Evolutionary conservation across 352 stramenopile genomes (phyloP).

Genomic region (Pythium volutum): DNA sequence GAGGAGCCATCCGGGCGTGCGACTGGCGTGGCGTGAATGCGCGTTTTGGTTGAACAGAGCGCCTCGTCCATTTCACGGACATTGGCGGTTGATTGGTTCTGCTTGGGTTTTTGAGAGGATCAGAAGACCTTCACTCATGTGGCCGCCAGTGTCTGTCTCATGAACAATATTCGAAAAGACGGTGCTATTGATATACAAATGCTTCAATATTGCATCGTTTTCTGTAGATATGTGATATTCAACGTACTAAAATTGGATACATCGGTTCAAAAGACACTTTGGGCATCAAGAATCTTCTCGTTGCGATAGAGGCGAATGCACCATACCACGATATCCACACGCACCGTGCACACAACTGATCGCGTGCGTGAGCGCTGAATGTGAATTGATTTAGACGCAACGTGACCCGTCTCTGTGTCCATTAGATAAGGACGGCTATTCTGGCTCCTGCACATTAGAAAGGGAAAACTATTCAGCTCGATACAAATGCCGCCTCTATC

Average conservation of each 20-base stretch:
- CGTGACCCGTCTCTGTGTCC: neutral
- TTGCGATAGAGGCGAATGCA: conserved; percentile 1
- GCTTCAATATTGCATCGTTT: conserved; percentile 3
- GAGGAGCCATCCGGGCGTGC: neutral
- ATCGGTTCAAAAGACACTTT: no score
- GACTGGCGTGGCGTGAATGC: conserved; percentile 7
- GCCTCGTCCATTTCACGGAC: neutral
- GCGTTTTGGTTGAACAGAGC: neutral
- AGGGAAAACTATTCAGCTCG: no score
- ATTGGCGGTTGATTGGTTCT: conserved; percentile 8
- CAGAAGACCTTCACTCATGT: conserved; percentile 18
- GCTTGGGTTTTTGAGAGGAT: conserved; percentile 1
- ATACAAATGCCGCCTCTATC: no score
- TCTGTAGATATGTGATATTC: neutral
- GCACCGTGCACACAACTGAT: neutral
- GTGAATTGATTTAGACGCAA: neutral
- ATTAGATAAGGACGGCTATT: no score
- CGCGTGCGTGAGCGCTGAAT: conserved; percentile 7
- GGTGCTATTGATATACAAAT: neutral
- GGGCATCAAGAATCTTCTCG: conserved; percentile 12
- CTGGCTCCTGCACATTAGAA: no score
- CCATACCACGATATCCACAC: neutral
- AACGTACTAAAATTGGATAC: conserved; percentile 5
- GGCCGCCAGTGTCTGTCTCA: conserved; percentile 13
- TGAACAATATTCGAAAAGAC: conserved; percentile 5